Percentiles rank a stretch among this genome's conserved stretches.
These are phyloP conservation scores for Benincasa hispida DNA, from an alignment of 306 rosid genomes.

Conservation along the genomic window DNA sequence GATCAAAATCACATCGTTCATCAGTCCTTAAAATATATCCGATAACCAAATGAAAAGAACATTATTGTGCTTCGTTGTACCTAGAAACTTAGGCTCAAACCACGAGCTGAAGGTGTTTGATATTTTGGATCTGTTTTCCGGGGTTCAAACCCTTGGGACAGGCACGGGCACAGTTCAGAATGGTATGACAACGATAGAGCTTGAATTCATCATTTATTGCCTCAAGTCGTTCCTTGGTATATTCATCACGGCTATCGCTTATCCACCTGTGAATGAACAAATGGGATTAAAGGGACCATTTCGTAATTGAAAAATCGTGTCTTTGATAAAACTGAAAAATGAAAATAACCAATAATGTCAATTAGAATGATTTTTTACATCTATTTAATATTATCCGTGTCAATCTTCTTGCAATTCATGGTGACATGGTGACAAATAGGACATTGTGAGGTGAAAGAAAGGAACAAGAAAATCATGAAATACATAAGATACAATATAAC, in stretches of 20 bases:
- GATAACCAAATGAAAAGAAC: constrained; percentile 14
- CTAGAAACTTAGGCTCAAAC: constrained; percentile 9
- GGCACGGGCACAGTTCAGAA: constrained; percentile 91
- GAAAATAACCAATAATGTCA: neutral
- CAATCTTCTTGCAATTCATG: neutral
- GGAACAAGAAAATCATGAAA: neutral
- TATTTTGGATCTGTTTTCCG: constrained; percentile 75
- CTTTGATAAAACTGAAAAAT: neutral
- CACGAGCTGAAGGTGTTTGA: constrained; percentile 53
- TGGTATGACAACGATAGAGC: constrained; percentile 99
- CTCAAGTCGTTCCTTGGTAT: constrained; percentile 77
- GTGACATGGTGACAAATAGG: neutral
- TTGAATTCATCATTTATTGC: constrained; percentile 90
- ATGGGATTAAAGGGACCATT: neutral
- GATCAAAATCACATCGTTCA: constrained; percentile 14
- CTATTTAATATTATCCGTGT: neutral
- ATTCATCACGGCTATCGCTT: constrained; percentile 94
- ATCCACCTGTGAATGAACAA: constrained; percentile 65
- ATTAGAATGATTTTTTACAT: neutral
- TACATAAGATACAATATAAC: neutral
- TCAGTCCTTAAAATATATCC: constrained; percentile 19
- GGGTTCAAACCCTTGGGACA: constrained; percentile 98
- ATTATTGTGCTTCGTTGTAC: constrained; percentile 17
- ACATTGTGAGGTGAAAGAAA: no score
- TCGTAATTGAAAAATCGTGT: neutral